Conservation (phyloP, 768 basidiomycete genomes). For the Tulasnella sp. region DNA sequence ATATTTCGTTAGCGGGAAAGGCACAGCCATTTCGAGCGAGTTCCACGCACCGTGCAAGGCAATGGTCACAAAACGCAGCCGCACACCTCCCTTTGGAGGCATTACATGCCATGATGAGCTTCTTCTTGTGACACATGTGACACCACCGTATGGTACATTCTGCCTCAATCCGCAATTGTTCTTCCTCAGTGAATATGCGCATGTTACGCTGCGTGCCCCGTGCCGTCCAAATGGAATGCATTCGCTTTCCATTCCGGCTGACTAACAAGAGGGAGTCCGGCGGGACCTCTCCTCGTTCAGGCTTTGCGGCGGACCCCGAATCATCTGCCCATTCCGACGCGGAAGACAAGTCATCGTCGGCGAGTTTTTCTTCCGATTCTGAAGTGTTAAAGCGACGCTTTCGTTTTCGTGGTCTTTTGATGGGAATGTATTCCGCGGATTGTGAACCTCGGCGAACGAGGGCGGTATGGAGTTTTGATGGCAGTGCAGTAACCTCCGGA, state of each 20-base stretch:
- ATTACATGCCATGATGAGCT: background rate
- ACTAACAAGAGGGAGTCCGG: background rate
- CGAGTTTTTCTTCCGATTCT: background rate
- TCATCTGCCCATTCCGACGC: background rate
- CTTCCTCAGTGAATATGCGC: background rate
- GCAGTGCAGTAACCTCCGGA: background rate
- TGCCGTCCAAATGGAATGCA: background rate
- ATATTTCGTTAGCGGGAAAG: background rate
- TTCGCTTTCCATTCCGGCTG: background rate
- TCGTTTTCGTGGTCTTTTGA: background rate
- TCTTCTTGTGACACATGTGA: conserved; percentile 13
- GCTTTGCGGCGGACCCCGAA: background rate
- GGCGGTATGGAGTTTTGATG: background rate
- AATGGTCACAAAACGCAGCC: background rate
- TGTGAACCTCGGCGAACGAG: background rate
- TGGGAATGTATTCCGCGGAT: background rate
- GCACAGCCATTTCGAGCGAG: background rate
- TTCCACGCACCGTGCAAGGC: background rate
- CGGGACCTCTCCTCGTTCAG: background rate
- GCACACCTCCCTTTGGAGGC: background rate
- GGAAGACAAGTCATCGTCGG: background rate
- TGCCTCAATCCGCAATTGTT: background rate
- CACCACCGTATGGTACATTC: background rate
- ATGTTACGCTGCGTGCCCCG: background rate
- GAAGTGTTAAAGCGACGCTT: background rate